Conservation (phyloP, 768 basidiomycete genomes). For the Termitomyces sp. region DNA sequence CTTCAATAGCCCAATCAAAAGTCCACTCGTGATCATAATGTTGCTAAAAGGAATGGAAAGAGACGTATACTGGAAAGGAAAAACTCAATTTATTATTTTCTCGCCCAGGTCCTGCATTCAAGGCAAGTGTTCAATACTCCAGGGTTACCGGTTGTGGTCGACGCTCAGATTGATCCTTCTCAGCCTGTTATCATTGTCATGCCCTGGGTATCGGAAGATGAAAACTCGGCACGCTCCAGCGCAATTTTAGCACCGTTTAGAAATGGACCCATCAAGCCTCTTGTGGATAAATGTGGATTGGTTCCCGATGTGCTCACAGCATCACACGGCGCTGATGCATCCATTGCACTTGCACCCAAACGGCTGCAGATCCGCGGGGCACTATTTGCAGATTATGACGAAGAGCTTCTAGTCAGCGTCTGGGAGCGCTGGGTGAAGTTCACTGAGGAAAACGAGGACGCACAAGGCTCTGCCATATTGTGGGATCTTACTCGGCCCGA, state of each 20-base stretch:
- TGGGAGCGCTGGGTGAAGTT: slow-evolving; percentile 16
- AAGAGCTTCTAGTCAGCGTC: slow-evolving; percentile 13
- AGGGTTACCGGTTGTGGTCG: neutral
- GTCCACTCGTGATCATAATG: too few species aligned
- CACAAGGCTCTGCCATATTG: slow-evolving; percentile 11
- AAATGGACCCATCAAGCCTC: slow-evolving; percentile 8
- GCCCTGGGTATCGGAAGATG: too few species aligned
- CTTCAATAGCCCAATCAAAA: too few species aligned
- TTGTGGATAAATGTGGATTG: slow-evolving; percentile 6
- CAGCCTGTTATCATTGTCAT: too few species aligned
- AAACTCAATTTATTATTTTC: too few species aligned
- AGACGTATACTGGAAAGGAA: too few species aligned
- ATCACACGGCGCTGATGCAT: slow-evolving; percentile 14
- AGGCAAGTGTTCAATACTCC: neutral
- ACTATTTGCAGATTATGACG: slow-evolving; percentile 17
- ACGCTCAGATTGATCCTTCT: slow-evolving; percentile 6
- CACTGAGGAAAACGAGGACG: slow-evolving; percentile 12
- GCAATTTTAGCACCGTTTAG: slow-evolving; percentile 18
- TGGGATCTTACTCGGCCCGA: slow-evolving; percentile 17
- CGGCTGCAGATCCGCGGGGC: slow-evolving; percentile 14
- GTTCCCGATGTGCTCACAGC: slow-evolving; percentile 13
- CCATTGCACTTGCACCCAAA: slow-evolving; percentile 12
- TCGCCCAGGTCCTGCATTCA: neutral
- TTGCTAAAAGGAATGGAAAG: too few species aligned
- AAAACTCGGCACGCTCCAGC: slow-evolving; percentile 5